Evolutionary conservation across 306 rosid species (phyloP), one percentile per base, ranked within the genome.

Genomic region (Psophocarpus tetragonolobus): DNA sequence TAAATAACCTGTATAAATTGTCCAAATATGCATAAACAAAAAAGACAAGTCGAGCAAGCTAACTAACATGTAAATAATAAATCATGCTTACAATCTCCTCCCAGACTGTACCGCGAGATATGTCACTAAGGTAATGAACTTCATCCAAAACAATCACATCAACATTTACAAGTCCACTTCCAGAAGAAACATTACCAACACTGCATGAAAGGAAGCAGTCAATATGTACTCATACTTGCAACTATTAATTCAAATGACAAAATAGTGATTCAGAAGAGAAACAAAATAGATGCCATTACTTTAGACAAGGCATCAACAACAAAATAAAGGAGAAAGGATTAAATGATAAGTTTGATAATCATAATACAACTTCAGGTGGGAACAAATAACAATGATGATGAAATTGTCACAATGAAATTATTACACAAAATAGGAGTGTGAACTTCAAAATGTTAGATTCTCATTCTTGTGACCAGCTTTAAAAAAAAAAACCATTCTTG

Each of bases 71-170:
- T 56, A 54, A 30, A 44, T 57, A 38, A 65, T 39, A 76, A 76
- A 62, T 21, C 71, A 64, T 77, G 81, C 98, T 87, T 85, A 95
- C 98, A 75, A 95, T 91, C 83, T 95, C 98, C 84, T 95, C 97
- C 98, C 95, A 92, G 81, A 92, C 98, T 50, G 97, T 92, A 68
- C 98, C 98, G 8, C 97, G 95, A 60, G 91, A 95, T 78, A 95
- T 91, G 85, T 95, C 98, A 56, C 98, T 95, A 41, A 95, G 91
- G 79, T 95, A 95, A 89, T 95, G 98, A 87, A 95, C 98, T 87
- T 95, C 98, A 71, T 95, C 98, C 87, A 95, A 85, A 75, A 95
- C 93, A 74, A 95, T 95, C 56, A 88, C 97, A 81, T 95, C 97
- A 58, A 95, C 98, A 60, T 88, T 87, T 71, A 87, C 91, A 72